Conservation (phyloP, 1,284 basidiomycete species). For the Ganoderma sp. region DNA sequence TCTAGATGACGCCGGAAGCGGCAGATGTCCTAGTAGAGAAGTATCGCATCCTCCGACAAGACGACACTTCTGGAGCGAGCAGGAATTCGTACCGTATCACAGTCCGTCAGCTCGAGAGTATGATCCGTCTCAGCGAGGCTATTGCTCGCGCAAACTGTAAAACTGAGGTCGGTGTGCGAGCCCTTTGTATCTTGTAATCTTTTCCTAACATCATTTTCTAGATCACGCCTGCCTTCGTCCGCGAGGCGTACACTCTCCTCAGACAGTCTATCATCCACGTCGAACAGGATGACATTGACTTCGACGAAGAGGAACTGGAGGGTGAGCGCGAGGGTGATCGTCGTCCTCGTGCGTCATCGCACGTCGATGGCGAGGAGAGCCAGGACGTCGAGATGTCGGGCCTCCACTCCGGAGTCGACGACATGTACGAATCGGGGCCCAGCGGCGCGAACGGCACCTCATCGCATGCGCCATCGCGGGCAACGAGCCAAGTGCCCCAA, state of each 20-base stretch:
- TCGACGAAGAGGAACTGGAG: conserved; percentile 90
- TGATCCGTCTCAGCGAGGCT: conserved; percentile 96
- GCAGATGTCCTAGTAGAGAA: conserved; percentile 95
- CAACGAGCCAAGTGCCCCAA: conserved; percentile 41
- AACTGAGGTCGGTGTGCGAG: conserved; percentile 63
- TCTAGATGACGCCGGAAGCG: conserved; percentile 89
- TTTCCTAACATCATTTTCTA: conserved; percentile 39
- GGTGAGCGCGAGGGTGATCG: conserved; percentile 53
- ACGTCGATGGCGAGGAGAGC: conserved; percentile 51
- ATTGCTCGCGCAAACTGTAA: conserved; percentile 98
- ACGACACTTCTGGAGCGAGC: conserved; percentile 88
- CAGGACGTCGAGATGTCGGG: conserved; percentile 71
- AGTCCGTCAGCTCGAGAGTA: conserved; percentile 94
- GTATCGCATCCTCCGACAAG: conserved; percentile 91
- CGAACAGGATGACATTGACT: conserved; percentile 98
- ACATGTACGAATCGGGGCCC: conserved; percentile 52
- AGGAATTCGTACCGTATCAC: conserved; percentile 96
- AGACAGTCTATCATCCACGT: conserved; percentile 99
- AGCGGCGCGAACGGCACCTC: conserved; percentile 38
- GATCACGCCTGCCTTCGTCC: conserved; percentile 93
- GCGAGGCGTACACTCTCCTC: conserved; percentile 93
- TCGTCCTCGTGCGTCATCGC: conserved; percentile 36
- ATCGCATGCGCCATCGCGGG: conserved; percentile 42
- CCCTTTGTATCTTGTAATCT: background rate
- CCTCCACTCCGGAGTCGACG: conserved; percentile 62